Conservation (phyloP, 2,329 filamentous ascomycete species). For the Alternaria postmessia region DNA sequence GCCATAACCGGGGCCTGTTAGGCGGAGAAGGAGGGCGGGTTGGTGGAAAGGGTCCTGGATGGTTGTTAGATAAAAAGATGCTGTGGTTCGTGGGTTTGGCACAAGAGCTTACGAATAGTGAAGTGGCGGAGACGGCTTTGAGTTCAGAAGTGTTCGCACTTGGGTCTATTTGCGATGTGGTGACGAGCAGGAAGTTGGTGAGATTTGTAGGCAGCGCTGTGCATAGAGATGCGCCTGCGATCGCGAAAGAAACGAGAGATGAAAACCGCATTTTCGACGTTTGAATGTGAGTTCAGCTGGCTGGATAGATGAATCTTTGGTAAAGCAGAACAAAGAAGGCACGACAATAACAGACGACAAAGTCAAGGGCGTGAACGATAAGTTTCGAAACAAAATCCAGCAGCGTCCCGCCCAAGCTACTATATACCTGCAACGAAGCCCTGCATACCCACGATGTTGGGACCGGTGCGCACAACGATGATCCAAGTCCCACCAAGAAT, state of each 20-base stretch:
- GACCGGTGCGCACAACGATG: not conserved
- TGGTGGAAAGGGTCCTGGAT: slow-evolving; percentile 45
- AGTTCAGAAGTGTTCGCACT: slow-evolving; percentile 42
- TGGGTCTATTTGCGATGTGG: slow-evolving; percentile 41
- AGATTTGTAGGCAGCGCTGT: slow-evolving; percentile 25
- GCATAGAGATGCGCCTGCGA: slow-evolving; percentile 9
- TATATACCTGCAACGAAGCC: not conserved
- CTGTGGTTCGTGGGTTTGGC: not conserved
- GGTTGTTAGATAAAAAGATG: not conserved
- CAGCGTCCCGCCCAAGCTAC: not conserved
- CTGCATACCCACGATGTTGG: not conserved
- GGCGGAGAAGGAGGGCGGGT: slow-evolving; percentile 48
- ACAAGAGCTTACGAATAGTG: slow-evolving; percentile 42
- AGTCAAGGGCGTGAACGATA: not conserved
- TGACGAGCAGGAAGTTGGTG: slow-evolving; percentile 52
- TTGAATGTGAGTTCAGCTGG: not conserved
- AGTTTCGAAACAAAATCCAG: not conserved
- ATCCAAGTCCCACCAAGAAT: not conserved
- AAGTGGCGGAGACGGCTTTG: slow-evolving; percentile 48
- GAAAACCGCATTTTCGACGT: slow-evolving; percentile 24
- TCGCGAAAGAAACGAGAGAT: slow-evolving; percentile 13
- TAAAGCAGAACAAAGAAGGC: not conserved
- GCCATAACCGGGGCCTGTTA: slow-evolving; percentile 50
- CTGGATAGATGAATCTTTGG: not conserved
- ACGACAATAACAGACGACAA: not conserved